Conservation (phyloP, 345 rosid species). For the Hibiscus tridactylites region DNA sequence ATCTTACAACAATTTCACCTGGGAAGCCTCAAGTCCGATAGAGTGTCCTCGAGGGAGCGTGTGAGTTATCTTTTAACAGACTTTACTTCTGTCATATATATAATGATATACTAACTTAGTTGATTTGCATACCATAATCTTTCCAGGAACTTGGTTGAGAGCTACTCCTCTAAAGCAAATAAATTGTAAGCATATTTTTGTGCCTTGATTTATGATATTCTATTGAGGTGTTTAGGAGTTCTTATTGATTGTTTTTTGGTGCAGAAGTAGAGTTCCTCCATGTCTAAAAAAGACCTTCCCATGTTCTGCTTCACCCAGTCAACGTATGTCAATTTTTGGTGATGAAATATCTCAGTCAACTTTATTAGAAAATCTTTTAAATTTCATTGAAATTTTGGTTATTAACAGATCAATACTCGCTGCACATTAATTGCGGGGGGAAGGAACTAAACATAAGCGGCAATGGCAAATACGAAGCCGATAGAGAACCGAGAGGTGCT, state of each 20-base stretch:
- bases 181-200: slow-evolving; percentile 44
- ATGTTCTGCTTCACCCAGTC: slow-evolving; percentile 35
- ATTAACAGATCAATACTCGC: slow-evolving; percentile 36
- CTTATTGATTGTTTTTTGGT: slow-evolving; percentile 8
- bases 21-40: slow-evolving; percentile 44
- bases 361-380: background rate
- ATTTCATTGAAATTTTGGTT: background rate
- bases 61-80: slow-evolving; percentile 36
- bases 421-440: slow-evolving; percentile 85
- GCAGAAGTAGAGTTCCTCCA: slow-evolving; percentile 45
- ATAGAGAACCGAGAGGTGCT: slow-evolving; percentile 60
- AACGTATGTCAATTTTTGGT: slow-evolving; percentile 33
- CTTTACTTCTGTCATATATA: background rate
- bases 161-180: slow-evolving; percentile 34
- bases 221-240: background rate
- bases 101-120: background rate
- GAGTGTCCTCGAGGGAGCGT: slow-evolving; percentile 53
- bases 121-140: background rate
- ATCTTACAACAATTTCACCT: slow-evolving; percentile 68
- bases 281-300: slow-evolving; percentile 62
- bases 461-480: slow-evolving; percentile 41
- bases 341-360: background rate
- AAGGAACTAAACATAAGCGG: slow-evolving; percentile 24
- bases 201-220: background rate
- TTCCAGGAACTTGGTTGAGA: slow-evolving; percentile 74